Conservation (phyloP, 805 yeast genomes). For the Barnettozyma sp. region DNA sequence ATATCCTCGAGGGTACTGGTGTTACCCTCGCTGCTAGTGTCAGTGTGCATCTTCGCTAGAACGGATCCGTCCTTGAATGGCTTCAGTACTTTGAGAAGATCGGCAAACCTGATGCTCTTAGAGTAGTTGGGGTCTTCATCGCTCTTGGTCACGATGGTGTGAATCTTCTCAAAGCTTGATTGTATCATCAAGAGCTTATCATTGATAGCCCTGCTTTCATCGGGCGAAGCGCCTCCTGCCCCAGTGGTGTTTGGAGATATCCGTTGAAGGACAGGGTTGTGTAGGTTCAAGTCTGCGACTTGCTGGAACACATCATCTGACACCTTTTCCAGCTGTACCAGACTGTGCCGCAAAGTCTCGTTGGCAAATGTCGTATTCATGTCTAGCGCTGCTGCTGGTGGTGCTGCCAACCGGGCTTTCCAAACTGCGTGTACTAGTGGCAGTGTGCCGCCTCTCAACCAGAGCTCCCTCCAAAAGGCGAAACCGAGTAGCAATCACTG, state of each 20-base stretch:
- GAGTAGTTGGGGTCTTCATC: not conserved
- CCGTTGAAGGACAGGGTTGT: not conserved
- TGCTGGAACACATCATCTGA: conserved; percentile 5
- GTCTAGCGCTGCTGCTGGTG: not conserved
- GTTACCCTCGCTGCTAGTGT: too few species aligned
- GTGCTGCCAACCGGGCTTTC: too few species aligned
- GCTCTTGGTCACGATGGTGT: not conserved
- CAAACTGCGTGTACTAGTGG: too few species aligned
- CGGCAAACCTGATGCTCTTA: conserved; percentile 1
- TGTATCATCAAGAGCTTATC: conserved; percentile 2
- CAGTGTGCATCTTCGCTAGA: not conserved
- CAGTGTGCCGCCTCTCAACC: too few species aligned
- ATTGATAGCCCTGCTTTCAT: not conserved
- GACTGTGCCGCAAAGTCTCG: conserved; percentile 4
- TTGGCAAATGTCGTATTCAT: conserved; percentile 7
- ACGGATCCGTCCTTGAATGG: conserved; percentile 13
- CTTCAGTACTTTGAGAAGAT: conserved; percentile 1
- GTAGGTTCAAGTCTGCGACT: conserved; percentile 3
- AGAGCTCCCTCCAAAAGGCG: too few species aligned
- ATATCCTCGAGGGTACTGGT: too few species aligned
- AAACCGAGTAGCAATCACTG: not conserved
- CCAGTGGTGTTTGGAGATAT: not conserved
- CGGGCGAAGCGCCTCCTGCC: too few species aligned
- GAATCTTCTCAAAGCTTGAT: conserved; percentile 2
- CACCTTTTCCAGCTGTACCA: conserved; percentile 4